Conservation (phyloP, 192 early-diverging fungal genomes). For the Glomus cerebriforme region DNA sequence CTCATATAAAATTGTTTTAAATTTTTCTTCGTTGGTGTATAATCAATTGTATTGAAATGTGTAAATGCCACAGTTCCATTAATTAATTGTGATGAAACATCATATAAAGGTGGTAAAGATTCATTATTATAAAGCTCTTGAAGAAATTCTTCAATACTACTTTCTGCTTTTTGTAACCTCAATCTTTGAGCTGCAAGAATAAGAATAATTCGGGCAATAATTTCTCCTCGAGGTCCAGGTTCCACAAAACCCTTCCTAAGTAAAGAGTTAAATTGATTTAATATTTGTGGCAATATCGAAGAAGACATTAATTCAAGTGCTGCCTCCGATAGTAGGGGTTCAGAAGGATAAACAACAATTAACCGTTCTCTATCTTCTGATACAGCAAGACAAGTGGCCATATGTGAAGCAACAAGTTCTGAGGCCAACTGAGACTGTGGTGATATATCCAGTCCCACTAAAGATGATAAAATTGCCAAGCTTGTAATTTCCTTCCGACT, state of each 20-base stretch:
- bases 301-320: neutral
- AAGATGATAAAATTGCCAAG: neutral
- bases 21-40: neutral
- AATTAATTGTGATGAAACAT: neutral
- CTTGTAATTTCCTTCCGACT: neutral
- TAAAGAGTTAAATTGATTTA: neutral
- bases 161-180: neutral
- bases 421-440: neutral
- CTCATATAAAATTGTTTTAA: neutral
- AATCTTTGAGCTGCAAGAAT: neutral
- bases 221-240: neutral
- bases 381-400: too few relatives aligned
- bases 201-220: slow-evolving; percentile 13
- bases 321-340: neutral
- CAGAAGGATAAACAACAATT: neutral
- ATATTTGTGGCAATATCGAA: neutral
- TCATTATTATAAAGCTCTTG: neutral
- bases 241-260: neutral
- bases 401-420: neutral
- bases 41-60: neutral
- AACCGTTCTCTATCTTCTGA: neutral
- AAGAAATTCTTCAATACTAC: neutral
- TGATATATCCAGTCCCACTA: too few relatives aligned
- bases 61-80: slow-evolving; percentile 4
- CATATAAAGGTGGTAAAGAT: neutral